Conservation (phyloP, 805 yeast genomes). For the Metschnikowia colocasiae region DNA sequence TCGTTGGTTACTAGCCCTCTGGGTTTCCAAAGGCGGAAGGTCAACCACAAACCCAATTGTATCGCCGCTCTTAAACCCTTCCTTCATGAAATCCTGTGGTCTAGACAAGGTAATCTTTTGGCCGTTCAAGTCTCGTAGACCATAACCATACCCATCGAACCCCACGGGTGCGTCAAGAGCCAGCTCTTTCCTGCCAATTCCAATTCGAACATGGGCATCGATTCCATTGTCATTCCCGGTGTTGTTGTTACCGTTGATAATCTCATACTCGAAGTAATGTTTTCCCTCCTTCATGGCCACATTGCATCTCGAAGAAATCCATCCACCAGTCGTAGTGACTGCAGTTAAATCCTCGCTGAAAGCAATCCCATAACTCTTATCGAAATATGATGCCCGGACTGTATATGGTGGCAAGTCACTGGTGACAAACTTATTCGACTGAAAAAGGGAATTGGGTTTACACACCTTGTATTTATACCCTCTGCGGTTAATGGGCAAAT, state of each 20-base stretch:
- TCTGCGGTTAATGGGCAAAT: constrained; percentile 72
- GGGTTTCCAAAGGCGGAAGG: constrained; percentile 55
- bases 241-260: constrained; percentile 48
- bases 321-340: constrained; percentile 66
- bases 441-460: constrained; percentile 60
- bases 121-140: constrained; percentile 74
- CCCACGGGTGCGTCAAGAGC: constrained; percentile 94
- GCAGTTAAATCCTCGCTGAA: constrained; percentile 27
- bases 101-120: constrained; percentile 74
- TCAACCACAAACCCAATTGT: constrained; percentile 72
- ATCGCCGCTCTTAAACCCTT: constrained; percentile 71
- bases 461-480: constrained; percentile 82
- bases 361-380: constrained; percentile 57
- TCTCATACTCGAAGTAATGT: constrained; percentile 74
- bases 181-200: constrained; percentile 82
- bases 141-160: constrained; percentile 90
- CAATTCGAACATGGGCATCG: constrained; percentile 68
- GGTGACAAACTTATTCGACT: constrained; percentile 58
- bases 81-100: constrained; percentile 52
- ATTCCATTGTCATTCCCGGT: constrained; percentile 30
- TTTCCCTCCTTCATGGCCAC: constrained; percentile 73
- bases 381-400: constrained; percentile 61
- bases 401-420: constrained; percentile 69
- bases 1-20: constrained; percentile 37
- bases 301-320: constrained; percentile 75